A percentile compares a stretch with the other conserved stretches of the same genome.
Conservation (phyloP, 495 filamentous ascomycete genomes). For the Thozetella sp. region DNA sequence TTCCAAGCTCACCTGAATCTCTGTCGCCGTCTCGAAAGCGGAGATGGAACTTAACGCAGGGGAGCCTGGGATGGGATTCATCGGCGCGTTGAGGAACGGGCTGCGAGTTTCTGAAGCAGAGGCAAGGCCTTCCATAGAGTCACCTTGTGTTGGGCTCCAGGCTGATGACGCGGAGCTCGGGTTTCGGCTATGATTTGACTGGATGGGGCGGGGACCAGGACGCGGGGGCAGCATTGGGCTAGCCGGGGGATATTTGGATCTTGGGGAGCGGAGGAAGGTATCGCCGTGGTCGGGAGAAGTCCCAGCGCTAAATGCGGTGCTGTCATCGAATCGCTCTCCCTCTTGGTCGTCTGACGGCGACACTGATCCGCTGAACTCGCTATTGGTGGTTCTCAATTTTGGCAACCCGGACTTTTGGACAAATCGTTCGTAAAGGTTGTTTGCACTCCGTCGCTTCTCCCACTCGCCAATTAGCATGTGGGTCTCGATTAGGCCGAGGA, state of each 20-base stretch:
- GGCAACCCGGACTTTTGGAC: not conserved
- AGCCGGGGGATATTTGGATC: not conserved
- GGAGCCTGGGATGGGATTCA: not conserved
- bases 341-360: not conserved
- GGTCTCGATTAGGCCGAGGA: constrained; percentile 14
- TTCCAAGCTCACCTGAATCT: constrained; percentile 9
- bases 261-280: not conserved
- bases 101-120: not conserved
- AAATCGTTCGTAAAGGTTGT: not conserved
- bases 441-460: not conserved
- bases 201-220: not conserved
- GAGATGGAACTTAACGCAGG: not conserved
- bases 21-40: not conserved
- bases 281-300: not conserved
- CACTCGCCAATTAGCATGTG: constrained; percentile 12
- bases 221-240: not conserved
- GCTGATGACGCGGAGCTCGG: not conserved
- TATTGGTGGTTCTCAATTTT: not conserved
- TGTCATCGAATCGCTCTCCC: not conserved
- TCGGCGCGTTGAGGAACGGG: not conserved
- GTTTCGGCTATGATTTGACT: not conserved
- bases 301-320: not conserved
- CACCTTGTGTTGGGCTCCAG: not conserved
- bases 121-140: not conserved
- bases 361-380: not conserved